These are phyloP conservation scores for Russula compacta DNA, from an alignment of 768 basidiomycete species.

Conservation along the genomic window DNA sequence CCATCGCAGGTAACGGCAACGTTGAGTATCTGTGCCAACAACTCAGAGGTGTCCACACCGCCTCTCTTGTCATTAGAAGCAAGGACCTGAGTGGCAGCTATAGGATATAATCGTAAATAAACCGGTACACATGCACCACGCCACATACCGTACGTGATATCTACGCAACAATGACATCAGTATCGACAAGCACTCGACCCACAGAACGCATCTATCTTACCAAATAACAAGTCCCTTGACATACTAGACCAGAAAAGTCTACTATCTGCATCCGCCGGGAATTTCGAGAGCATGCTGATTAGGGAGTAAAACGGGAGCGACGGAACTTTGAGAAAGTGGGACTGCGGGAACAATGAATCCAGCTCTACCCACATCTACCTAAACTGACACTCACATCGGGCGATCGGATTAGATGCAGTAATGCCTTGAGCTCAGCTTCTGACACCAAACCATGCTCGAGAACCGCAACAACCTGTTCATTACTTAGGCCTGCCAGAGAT, in stretches of 20 bases:
- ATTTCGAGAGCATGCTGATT: constrained; percentile 65
- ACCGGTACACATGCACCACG: not conserved
- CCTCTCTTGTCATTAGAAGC: constrained; percentile 13
- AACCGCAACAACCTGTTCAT: constrained; percentile 47
- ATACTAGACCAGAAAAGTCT: constrained; percentile 62
- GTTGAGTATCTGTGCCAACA: constrained; percentile 15
- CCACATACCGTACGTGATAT: constrained; percentile 15
- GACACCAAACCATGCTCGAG: constrained; percentile 59
- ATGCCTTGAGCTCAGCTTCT: constrained; percentile 53
- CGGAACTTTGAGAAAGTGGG: constrained; percentile 81
- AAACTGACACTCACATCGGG: constrained; percentile 52
- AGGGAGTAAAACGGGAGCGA: constrained; percentile 76
- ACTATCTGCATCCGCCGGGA: constrained; percentile 68
- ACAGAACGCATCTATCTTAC: constrained; percentile 30
- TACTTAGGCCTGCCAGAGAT: constrained; percentile 54
- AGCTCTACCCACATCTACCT: not conserved
- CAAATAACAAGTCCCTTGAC: constrained; percentile 58
- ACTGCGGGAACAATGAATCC: constrained; percentile 32
- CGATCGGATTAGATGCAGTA: constrained; percentile 62
- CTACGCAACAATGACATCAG: constrained; percentile 1
- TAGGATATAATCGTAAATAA: constrained; percentile 2
- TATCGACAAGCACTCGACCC: not conserved
- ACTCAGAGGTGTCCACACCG: constrained; percentile 7
- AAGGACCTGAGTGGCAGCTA: constrained; percentile 18
- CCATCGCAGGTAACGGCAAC: constrained; percentile 15